Conservation (phyloP, 352 stramenopile genomes). For the Globisporangium takayamanum region DNA sequence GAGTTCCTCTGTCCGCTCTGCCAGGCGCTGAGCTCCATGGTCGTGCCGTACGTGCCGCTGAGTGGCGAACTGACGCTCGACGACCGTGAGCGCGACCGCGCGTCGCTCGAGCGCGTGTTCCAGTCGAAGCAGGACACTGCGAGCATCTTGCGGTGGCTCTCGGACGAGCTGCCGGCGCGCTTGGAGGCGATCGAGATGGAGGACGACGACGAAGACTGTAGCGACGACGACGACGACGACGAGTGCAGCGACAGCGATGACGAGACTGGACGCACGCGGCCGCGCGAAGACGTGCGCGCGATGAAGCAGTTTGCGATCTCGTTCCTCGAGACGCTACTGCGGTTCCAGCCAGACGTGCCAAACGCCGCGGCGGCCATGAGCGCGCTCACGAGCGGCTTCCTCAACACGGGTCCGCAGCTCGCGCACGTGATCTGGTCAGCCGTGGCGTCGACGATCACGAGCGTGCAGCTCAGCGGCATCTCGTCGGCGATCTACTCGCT, state of each 20-base stretch:
- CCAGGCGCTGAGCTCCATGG: constrained; percentile 87
- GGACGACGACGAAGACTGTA: constrained; percentile 21
- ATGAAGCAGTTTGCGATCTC: constrained; percentile 76
- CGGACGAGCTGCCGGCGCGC: constrained; percentile 35
- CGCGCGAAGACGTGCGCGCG: constrained; percentile 42
- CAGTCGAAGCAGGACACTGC: constrained; percentile 65
- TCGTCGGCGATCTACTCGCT: constrained; percentile 60
- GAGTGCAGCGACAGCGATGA: constrained; percentile 23
- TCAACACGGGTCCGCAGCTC: constrained; percentile 58
- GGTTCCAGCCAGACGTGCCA: constrained; percentile 62
- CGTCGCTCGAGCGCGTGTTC: constrained; percentile 70
- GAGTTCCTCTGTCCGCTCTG: constrained; percentile 91
- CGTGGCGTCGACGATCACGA: constrained; percentile 55
- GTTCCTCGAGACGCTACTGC: constrained; percentile 55
- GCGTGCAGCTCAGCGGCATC: constrained; percentile 59
- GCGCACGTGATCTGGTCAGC: constrained; percentile 75
- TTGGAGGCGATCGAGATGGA: constrained; percentile 31
- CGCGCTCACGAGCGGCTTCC: constrained; percentile 64
- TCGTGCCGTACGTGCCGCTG: constrained; percentile 74
- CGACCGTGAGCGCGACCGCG: constrained; percentile 47
- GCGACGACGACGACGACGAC: constrained; percentile 18
- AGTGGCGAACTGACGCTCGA: constrained; percentile 45
- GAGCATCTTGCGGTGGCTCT: constrained; percentile 57
- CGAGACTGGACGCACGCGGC: constrained; percentile 13
- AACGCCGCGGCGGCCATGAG: constrained; percentile 43